phyloP scores from a whole-genome alignment of 2,329 filamentous ascomycete genomes.

The Cryphonectria naterciae region DNA sequence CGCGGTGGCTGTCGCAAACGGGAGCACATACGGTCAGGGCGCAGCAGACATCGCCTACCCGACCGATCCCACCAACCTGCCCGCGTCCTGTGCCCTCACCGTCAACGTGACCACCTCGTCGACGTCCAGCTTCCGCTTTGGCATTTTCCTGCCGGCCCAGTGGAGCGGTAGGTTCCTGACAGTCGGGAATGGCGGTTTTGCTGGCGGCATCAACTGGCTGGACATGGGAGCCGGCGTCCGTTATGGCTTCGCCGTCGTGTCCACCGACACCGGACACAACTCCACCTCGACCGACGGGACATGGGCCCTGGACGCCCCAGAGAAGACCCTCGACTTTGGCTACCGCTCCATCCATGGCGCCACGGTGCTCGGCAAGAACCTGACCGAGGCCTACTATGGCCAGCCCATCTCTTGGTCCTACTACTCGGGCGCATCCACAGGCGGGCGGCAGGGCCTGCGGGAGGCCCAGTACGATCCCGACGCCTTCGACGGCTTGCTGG shows the following conservation, averaged over 20 bases:
- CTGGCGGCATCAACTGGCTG: slow-evolving; percentile 39
- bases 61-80: slow-evolving; percentile 42
- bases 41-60: slow-evolving; percentile 40
- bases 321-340: slow-evolving; percentile 45
- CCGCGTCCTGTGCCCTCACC: slow-evolving; percentile 44
- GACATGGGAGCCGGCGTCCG: slow-evolving; percentile 38
- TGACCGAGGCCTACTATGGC: slow-evolving; percentile 55
- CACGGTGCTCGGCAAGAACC: slow-evolving; percentile 51
- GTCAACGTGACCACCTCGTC: slow-evolving; percentile 40
- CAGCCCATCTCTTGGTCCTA: slow-evolving; percentile 51
- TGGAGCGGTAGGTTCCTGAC: slow-evolving; percentile 45
- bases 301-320: slow-evolving; percentile 46
- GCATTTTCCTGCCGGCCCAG: slow-evolving; percentile 42
- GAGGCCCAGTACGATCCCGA: slow-evolving; percentile 56
- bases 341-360: slow-evolving; percentile 53
- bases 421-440: slow-evolving; percentile 62
- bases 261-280: slow-evolving; percentile 50
- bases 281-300: slow-evolving; percentile 36
- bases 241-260: slow-evolving; percentile 48
- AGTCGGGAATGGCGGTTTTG: slow-evolving; percentile 46
- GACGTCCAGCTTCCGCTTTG: slow-evolving; percentile 42
- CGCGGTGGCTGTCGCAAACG: slow-evolving; percentile 36
- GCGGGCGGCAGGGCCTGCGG: slow-evolving; percentile 61
- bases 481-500: slow-evolving; percentile 61
- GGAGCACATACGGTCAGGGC: slow-evolving; percentile 44